Conservation (phyloP, 129 eudicot species). For the Artemisia tridentata region DNA sequence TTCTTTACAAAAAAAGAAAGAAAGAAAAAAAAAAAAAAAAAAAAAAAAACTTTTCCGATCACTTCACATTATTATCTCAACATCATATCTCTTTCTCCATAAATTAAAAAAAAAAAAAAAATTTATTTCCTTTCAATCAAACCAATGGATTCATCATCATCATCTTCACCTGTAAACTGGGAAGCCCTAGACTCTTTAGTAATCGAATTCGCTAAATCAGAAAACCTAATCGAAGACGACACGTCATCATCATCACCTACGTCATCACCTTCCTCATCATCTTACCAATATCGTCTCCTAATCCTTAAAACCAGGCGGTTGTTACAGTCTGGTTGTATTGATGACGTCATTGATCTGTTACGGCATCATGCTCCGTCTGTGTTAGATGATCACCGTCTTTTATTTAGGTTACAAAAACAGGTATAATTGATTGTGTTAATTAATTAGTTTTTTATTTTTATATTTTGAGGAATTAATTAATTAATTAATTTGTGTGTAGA, state of each 20-base stretch:
- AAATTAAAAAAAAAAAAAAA: not conserved
- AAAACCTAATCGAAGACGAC: slow-evolving; percentile 62
- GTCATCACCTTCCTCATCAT: slow-evolving; percentile 37
- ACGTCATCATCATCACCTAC: slow-evolving; percentile 47
- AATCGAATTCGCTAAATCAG: slow-evolving; percentile 90
- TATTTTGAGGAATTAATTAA: not conserved
- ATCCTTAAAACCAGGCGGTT: slow-evolving; percentile 73
- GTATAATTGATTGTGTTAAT: slow-evolving; percentile 18
- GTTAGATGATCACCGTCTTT: slow-evolving; percentile 87
- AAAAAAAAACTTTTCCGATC: not conserved
- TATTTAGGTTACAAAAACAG: slow-evolving; percentile 91
- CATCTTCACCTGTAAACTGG: slow-evolving; percentile 74
- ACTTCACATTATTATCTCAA: not conserved
- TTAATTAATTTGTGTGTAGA: slow-evolving; percentile 38
- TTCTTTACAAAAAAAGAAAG: not conserved
- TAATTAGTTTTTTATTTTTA: not conserved
- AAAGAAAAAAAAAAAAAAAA: not conserved
- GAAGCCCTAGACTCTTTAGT: slow-evolving; percentile 89
- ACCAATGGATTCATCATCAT: slow-evolving; percentile 53
- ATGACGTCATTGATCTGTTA: slow-evolving; percentile 71
- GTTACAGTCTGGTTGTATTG: slow-evolving; percentile 67
- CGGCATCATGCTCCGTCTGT: slow-evolving; percentile 62
- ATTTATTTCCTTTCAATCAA: not conserved
- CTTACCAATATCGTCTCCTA: slow-evolving; percentile 58
- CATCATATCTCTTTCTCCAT: not conserved